Evolutionary conservation across 768 basidiomycete genomes (phyloP), one percentile per base, ranked within the genome.

Genomic region (Phaffia australis): DNA sequence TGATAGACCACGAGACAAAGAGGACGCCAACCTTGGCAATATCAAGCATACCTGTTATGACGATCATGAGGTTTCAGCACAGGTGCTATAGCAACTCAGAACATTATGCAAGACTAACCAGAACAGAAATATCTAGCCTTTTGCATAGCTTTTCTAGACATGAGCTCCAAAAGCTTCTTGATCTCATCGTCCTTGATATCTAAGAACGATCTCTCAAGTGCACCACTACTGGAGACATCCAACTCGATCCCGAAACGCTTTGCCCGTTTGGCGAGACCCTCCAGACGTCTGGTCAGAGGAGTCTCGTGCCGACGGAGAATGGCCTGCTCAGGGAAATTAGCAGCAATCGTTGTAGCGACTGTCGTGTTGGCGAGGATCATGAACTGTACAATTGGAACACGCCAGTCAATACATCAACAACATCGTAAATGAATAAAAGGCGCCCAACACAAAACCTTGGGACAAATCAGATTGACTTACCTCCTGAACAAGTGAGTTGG

Each of bases 51-150:
- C 95, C 95, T 42, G 35, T 42, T 11, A 42, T 42, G 35, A 42
- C 6, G 11, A 42, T 42, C 35, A 42, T 11, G 35, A 11, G 11
- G 11, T 4, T 42, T 42, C 11, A 42, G 35, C 35, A n/a, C n/a
- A 42, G 35, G 11, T 42, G 11, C 35, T 11, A 42, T 11, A 11
- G 35, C 35, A 42, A 42, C 11, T 11, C 35, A 42, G 11, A 11
- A 11, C 4, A 5, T 11, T 5, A 5, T 42, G 35, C 4, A 42
- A 42, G 35, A 42, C 35, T 42, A 42, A 42, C 35, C 35, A 29
- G 92, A 84, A 74, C 95, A 99, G 85, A 98, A 98, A 78, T 99
- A 99, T 77, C 92, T 93, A 71, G 95, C 90, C 60, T 86, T 83
- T 68, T 90, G 87, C 69, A 92, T 97, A n/a, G 91, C 87, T 77